Conservation (phyloP, 208 protist genomes). For the Trypanosoma boissoni region DNA sequence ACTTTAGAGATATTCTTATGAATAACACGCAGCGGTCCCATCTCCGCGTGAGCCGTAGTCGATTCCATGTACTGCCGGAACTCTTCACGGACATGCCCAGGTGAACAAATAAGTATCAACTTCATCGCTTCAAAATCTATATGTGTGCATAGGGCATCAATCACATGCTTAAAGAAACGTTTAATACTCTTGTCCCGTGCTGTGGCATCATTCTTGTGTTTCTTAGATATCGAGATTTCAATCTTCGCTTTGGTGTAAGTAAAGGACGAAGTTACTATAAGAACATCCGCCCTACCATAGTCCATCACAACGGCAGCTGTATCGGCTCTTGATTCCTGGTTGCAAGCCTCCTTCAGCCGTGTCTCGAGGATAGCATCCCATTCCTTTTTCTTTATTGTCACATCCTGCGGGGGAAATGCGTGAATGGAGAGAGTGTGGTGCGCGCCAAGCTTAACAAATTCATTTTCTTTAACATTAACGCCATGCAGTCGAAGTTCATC, state of each 20-base stretch:
- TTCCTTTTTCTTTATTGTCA: constrained; percentile 89
- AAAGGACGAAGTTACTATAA: constrained; percentile 91
- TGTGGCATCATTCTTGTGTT: constrained; percentile 77
- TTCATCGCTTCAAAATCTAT: constrained; percentile 94
- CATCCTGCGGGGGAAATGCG: constrained; percentile 80
- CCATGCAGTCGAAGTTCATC: constrained; percentile 86
- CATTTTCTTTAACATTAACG: constrained; percentile 82
- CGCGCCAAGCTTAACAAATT: constrained; percentile 89
- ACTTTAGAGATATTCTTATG: constrained; percentile 90
- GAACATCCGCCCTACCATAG: constrained; percentile 91
- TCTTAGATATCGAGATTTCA: constrained; percentile 84
- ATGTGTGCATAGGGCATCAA: constrained; percentile 87
- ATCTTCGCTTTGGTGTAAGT: constrained; percentile 90
- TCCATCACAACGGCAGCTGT: constrained; percentile 95
- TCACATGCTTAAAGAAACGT: constrained; percentile 91
- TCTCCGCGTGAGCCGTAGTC: constrained; percentile 34
- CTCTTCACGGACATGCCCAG: constrained; percentile 92
- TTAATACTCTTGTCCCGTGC: constrained; percentile 87
- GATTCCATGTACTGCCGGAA: constrained; percentile 64
- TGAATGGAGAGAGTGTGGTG: constrained; percentile 94
- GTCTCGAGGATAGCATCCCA: constrained; percentile 83
- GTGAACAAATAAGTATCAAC: constrained; percentile 92
- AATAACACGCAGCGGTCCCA: constrained; percentile 63
- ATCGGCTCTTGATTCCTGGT: constrained; percentile 72
- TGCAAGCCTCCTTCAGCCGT: constrained; percentile 71